Base-by-base conservation (phyloP, 2,329 filamentous ascomycete genomes). In the Fusarium acutatum region DNA sequence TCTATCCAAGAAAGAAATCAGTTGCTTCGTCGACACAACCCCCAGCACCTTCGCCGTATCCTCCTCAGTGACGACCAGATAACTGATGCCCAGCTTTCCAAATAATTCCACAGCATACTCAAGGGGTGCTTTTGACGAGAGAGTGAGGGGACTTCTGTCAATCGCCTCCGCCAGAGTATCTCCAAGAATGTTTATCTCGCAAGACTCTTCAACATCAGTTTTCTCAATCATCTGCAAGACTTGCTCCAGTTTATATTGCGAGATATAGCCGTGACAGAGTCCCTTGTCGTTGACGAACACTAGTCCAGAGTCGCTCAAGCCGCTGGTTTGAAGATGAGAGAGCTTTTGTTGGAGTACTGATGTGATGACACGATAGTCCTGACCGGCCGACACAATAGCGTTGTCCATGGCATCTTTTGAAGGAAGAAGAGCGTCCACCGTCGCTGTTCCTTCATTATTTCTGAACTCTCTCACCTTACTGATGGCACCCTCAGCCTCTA, bases 31-130 rank as follows among this genome's bases (percentile, higher is more conserved):
- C 1, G 49, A 50, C 1, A 71, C 22, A 1, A 69, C 52, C 6
- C 72, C 67, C 5, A 60, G 34, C 3, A 66, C 64, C 20, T 30
- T 69, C 4, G 59, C 70, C 17, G 64, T 73, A 12, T 60, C 54
- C 13, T 62, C 58, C 26, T 69, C 53, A 7, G 47, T 52, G 12
- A 73, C 37, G 1, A 69, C 41, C 3, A 74, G 22, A 9, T 62
- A 58, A 3, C 50, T 57, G 0, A 63, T 43, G 1, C 64, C 71
- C 3, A 74, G 4, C 15, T 71, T 71, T 0, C 64, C 46, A 43
- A 73, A 69, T 0, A 73, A 20, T 7, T 71, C 61, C 5, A 71
- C 64, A 6, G 67, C 71, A 53, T 69, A 59, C 24, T 74, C 71
- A 5, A 74, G 28, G 7, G 72, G 70, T 13, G 70, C 58, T 4